A percentile compares a stretch with the other conserved stretches of the same genome.
Evolutionary conservation across 2,329 filamentous ascomycete species (phyloP).

Genomic region (Colletotrichum horii): DNA sequence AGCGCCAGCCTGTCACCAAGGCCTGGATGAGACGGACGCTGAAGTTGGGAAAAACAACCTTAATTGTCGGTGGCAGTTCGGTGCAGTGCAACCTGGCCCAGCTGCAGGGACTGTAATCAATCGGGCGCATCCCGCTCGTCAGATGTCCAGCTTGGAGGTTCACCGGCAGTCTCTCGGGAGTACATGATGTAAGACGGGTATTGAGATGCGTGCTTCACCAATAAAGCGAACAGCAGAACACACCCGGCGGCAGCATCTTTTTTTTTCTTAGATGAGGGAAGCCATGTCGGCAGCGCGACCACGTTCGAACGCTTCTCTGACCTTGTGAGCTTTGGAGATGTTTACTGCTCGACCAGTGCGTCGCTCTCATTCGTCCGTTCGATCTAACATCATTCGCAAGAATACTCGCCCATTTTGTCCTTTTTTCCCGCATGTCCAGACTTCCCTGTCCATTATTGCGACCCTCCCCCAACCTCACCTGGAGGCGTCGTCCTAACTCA

Average conservation of each 20-base stretch:
- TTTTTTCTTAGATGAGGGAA: not conserved
- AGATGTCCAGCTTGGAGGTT: not conserved
- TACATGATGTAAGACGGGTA: not conserved
- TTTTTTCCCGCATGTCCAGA: slow-evolving; percentile 1
- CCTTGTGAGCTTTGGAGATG: not conserved
- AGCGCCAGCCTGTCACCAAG: not conserved
- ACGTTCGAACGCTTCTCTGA: not conserved
- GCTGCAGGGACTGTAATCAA: not conserved
- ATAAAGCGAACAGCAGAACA: not conserved
- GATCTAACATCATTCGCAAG: not conserved
- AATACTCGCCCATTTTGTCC: slow-evolving; percentile 5
- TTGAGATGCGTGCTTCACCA: not conserved
- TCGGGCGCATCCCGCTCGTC: not conserved
- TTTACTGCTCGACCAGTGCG: not conserved
- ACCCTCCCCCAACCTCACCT: not conserved
- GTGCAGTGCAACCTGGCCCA: not conserved
- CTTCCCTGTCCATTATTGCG: not conserved
- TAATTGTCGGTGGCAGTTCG: not conserved
- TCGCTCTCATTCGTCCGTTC: not conserved
- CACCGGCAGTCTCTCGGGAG: not conserved
- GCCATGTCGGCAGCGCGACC: slow-evolving; percentile 3
- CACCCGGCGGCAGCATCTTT: not conserved
- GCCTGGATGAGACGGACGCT: not conserved
- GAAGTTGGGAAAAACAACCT: not conserved
- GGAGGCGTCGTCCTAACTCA: slow-evolving; percentile 9